phyloP scores from a whole-genome alignment of 176 grass and related monocot genomes.

The Coix lacrymajobi region DNA sequence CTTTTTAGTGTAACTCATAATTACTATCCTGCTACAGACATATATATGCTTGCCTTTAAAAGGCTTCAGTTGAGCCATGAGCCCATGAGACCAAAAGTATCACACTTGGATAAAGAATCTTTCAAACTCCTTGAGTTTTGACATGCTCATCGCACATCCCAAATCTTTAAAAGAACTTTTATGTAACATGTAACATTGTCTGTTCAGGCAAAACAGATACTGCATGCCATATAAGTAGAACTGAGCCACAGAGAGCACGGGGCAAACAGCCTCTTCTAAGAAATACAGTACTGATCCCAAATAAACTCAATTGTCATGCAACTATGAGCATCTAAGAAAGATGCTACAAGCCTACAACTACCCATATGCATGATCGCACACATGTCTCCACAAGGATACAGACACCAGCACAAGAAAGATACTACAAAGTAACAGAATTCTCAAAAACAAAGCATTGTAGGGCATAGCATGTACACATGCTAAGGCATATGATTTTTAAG shows the following conservation, averaged over 20 bases:
- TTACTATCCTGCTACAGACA: background rate
- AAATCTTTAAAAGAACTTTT: background rate
- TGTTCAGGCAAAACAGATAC: background rate
- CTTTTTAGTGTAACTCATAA: background rate
- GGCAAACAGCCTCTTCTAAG: background rate
- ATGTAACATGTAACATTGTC: background rate
- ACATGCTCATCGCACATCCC: background rate
- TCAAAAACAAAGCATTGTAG: background rate
- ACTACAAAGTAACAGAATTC: background rate
- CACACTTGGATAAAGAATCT: background rate
- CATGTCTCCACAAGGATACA: background rate
- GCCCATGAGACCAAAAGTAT: background rate
- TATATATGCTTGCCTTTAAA: background rate
- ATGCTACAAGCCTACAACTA: background rate
- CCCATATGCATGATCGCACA: background rate
- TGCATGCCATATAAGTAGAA: background rate
- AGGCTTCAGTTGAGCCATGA: background rate
- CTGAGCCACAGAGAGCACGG: background rate
- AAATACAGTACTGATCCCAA: background rate
- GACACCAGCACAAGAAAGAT: background rate
- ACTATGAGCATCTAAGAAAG: background rate
- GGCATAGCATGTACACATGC: background rate
- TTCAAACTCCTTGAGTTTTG: background rate
- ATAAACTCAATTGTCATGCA: background rate
- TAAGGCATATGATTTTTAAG: background rate